Percentiles rank a stretch among this genome's conserved stretches.
Evolutionary conservation across 1,284 basidiomycete genomes (phyloP).

Genomic region (Pholiota adiposa): DNA sequence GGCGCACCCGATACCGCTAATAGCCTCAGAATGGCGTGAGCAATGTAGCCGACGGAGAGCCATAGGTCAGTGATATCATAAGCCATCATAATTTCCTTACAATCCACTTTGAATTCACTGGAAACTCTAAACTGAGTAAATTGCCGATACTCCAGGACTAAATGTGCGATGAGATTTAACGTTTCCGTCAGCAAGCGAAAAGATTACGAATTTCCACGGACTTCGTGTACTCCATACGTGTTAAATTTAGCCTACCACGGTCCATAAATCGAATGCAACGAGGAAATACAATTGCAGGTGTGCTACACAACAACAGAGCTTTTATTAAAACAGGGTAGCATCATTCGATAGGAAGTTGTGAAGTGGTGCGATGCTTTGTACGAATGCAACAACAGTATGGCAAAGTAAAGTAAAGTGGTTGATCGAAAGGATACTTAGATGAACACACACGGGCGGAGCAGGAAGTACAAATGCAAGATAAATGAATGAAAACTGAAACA

Average conservation of each 20-base stretch:
- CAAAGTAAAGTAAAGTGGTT: not conserved
- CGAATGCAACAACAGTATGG: not conserved
- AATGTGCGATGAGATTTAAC: not conserved
- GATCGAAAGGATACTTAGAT: not conserved
- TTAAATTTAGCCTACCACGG: too few relatives aligned
- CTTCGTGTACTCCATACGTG: not conserved
- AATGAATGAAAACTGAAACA: not conserved
- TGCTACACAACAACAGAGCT: too few relatives aligned
- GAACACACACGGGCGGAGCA: not conserved
- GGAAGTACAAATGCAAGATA: slow-evolving; percentile 1
- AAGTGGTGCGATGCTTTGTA: not conserved
- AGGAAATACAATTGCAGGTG: not conserved
- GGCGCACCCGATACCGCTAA: not conserved
- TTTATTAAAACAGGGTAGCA: not conserved
- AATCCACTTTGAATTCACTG: not conserved
- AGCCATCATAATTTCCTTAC: not conserved
- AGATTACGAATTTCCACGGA: not conserved
- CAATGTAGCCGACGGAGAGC: not conserved
- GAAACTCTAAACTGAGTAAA: not conserved
- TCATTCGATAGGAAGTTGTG: too few relatives aligned
- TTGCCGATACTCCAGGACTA: not conserved
- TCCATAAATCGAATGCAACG: too few relatives aligned
- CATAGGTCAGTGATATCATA: not conserved
- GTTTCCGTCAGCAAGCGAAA: not conserved
- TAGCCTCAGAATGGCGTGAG: too few relatives aligned